Evolutionary conservation across 768 basidiomycete species (phyloP), one percentile per base, ranked within the genome.

Genomic region (Panaeolus cyanescens): DNA sequence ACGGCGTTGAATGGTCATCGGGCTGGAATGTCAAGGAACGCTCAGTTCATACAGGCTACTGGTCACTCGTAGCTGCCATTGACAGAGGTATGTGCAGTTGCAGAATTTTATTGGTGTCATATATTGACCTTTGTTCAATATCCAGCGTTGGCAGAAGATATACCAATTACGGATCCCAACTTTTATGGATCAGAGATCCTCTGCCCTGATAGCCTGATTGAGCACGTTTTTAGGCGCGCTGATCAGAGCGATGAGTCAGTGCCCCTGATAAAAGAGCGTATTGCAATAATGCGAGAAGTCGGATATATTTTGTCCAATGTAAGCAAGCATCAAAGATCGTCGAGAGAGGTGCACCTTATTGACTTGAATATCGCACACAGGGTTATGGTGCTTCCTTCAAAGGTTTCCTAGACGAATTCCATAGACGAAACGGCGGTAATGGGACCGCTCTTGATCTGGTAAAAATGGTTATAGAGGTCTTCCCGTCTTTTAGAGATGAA

Each of bases 61-160:
- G 92, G 91, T 90, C 89, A 63, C 77, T 96, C 5, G 85, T 94
- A 8, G 93, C 95, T 32, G 86, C 92, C 1, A 70, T 95, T n/a
- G 85, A 95, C 70, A 78, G 89, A 81, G 93, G 93, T 92, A 64
- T 37, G 77, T 64, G 28, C 28, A 30, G 54, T 28, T 59, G 62
- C 40, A 28, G 17, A 32, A n/a, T n/a, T n/a, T n/a, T 45, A 10
- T 20, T 20, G 25, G 33, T 28, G 36, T 57, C 42, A 59, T 10
- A 57, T 58, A 37, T 56, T 28, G 20, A 42, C 56, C 13, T 61
- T 37, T 55, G 31, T 37, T 45, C 8, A 37, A 40, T 28, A n/a
- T 54, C 22, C 62, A 95, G 93, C 93, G 31, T 77, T 94, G 33
- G 79, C 79, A 32, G 92, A 92, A 65, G 86, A 86, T 64, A 86